Base-by-base conservation (phyloP, 192 early-diverging fungal species). In the Podila clonocystis region DNA sequence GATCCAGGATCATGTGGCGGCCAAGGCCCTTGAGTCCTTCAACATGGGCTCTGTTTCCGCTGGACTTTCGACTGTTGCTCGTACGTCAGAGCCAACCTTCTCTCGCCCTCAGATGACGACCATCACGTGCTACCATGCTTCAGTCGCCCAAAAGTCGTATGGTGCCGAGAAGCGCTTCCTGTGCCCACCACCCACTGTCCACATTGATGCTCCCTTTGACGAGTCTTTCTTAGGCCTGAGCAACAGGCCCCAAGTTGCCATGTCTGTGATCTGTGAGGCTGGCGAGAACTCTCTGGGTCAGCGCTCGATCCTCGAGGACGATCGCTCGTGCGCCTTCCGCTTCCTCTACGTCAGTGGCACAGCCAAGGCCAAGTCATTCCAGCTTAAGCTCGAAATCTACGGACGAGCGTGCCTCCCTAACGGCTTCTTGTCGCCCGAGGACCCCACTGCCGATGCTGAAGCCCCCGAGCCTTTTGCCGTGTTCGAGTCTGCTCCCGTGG, bases 71-170 rank as follows among this genome's bases (percentile, higher is more conserved):
- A 5, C 52, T 55, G 20, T n/a, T 19, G n/a, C 52, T 24, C 52
- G 22, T 45, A 2, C 41, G 3, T 45, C 41, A 12, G 13, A n/a
- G 26, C 52, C 22, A n/a, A 55, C 52, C n/a, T 24, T 55, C 52
- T 19, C 52, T 17, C 70, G 71, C 45, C 72, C 65, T 62, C 83
- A 80, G 31, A 87, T 87, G 83, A 90, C 91, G 8, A 95, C 95
- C n/a, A 91, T 98, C 36, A 87, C 93, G 22, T 92, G 95, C 75
- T 87, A 91, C 58, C 94, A 95, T 63, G 92, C 95, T 9, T 75
- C 90, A 0, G 95, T 96, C 9, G 95, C 93, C 7, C 96, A 98
- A 86, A 98, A 98, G 85, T 96, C 94, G 13, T 98, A 98, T 86
- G 96, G 95, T 15, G 88, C 89, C 68, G 96, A 98, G 76, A 98